These are phyloP conservation scores for Kitagawia praeruptora DNA, from an alignment of 129 eudicot genomes.

Conservation along the genomic window DNA sequence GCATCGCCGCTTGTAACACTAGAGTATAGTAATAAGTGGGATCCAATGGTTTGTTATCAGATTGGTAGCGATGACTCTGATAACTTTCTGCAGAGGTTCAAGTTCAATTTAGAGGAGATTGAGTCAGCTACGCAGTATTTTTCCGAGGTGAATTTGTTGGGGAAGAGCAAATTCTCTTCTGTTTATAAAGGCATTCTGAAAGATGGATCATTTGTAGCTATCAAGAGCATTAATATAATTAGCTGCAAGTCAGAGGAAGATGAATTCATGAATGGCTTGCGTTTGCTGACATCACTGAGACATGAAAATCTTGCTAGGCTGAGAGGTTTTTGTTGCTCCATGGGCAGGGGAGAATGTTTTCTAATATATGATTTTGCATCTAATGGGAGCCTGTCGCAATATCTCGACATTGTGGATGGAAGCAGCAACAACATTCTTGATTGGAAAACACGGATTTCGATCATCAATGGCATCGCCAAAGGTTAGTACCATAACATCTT, in stretches of 20 bases:
- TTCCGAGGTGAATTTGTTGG: conserved; percentile 63
- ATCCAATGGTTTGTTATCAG: conserved; percentile 26
- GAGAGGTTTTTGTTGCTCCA: conserved; percentile 71
- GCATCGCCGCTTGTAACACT: conserved; percentile 40
- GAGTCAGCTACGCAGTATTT: conserved; percentile 80
- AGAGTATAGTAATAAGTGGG: conserved; percentile 54
- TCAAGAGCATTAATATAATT: conserved; percentile 52
- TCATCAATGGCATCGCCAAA: conserved; percentile 77
- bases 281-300: conserved; percentile 51
- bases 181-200: conserved; percentile 69
- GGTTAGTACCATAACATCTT: conserved; percentile 27
- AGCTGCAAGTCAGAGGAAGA: conserved; percentile 81
- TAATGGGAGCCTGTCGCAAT: conserved; percentile 48
- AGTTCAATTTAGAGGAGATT: conserved; percentile 72
- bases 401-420: conserved; percentile 45
- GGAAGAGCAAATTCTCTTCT: conserved; percentile 66
- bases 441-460: conserved; percentile 64
- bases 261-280: conserved; percentile 71
- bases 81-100: conserved; percentile 26
- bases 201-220: conserved; percentile 66
- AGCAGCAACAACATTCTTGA: conserved; percentile 38
- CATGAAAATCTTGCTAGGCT: conserved; percentile 65
- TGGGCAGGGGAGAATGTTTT: conserved; percentile 79
- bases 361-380: conserved; percentile 72
- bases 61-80: conserved; percentile 14